A percentile compares a stretch with the other conserved stretches of the same genome.
phyloP scores from a whole-genome alignment of 306 rosid species.

The Vigna nakashimae region DNA sequence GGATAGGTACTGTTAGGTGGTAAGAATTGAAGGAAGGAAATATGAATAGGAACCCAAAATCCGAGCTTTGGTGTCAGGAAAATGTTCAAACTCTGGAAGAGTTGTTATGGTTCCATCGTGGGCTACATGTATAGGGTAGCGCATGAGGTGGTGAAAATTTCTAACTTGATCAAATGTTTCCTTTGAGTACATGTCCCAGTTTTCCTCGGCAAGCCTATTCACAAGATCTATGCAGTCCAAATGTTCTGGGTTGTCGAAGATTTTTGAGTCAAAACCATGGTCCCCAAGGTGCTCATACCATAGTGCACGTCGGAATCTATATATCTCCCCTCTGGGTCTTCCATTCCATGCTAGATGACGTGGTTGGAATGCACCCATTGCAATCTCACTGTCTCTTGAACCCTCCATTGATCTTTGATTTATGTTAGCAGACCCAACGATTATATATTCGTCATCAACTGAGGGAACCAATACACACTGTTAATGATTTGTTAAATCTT shows the following conservation, averaged over 20 bases:
- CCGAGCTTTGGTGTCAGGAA: slow-evolving; percentile 55
- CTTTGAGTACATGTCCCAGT: slow-evolving; percentile 41
- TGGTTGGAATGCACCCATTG: slow-evolving; percentile 89
- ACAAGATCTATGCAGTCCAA: slow-evolving; percentile 32
- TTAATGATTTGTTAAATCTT: not conserved
- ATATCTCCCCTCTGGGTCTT: slow-evolving; percentile 56
- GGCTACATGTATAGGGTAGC: slow-evolving; percentile 47
- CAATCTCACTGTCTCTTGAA: slow-evolving; percentile 87
- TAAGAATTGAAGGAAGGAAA: slow-evolving; percentile 49
- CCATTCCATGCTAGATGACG: slow-evolving; percentile 47
- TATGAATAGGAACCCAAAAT: slow-evolving; percentile 46
- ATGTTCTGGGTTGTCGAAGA: slow-evolving; percentile 40
- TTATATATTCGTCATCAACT: slow-evolving; percentile 92
- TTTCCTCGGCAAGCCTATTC: slow-evolving; percentile 18
- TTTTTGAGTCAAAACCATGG: not conserved
- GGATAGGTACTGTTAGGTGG: slow-evolving; percentile 40
- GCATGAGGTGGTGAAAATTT: slow-evolving; percentile 37
- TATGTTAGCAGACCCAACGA: slow-evolving; percentile 87
- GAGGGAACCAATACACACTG: not conserved
- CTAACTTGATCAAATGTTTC: slow-evolving; percentile 18
- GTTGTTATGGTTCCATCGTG: slow-evolving; percentile 30
- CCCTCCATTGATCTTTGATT: slow-evolving; percentile 93
- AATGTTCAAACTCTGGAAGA: slow-evolving; percentile 26
- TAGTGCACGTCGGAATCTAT: slow-evolving; percentile 63
- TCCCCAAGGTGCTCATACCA: slow-evolving; percentile 72